These are phyloP conservation scores for Boletellus ananas DNA, from an alignment of 768 basidiomycete species.

Conservation along the genomic window DNA sequence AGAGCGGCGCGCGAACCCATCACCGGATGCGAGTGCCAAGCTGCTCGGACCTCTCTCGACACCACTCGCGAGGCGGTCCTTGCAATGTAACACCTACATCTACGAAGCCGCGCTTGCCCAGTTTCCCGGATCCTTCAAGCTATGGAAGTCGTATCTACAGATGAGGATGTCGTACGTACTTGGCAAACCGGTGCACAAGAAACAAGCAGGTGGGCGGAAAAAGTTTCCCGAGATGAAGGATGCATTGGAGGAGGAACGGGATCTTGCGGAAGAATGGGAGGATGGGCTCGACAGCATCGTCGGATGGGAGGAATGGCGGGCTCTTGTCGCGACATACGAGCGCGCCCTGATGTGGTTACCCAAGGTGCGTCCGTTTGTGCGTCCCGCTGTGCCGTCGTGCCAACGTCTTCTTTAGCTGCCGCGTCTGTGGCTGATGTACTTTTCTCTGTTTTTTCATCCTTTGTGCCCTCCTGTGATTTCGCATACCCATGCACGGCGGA, in stretches of 20 bases:
- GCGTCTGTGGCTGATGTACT: conserved; percentile 90
- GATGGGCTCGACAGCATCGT: conserved; percentile 80
- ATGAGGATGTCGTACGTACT: conserved; percentile 84
- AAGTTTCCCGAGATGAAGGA: conserved; percentile 91
- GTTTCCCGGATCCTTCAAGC: conserved; percentile 88
- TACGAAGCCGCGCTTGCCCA: conserved; percentile 88
- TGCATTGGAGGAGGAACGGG: conserved; percentile 79
- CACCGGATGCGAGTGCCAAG: conserved; percentile 46
- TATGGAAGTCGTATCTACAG: conserved; percentile 91
- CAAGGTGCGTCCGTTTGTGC: conserved; percentile 48
- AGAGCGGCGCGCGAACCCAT: conserved; percentile 43
- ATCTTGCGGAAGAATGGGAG: conserved; percentile 81
- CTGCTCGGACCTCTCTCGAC: conserved; percentile 81
- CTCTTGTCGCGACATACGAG: conserved; percentile 84
- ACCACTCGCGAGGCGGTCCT: conserved; percentile 62
- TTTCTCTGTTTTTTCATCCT: conserved; percentile 86
- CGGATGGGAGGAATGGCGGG: conserved; percentile 97
- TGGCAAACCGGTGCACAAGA: conserved; percentile 66
- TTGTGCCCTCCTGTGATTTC: conserved; percentile 80
- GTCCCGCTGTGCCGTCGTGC: neutral
- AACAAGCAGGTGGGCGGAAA: conserved; percentile 83
- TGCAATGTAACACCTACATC: conserved; percentile 86
- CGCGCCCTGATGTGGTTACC: conserved; percentile 94
- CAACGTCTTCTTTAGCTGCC: conserved; percentile 60
- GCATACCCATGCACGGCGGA: conserved; percentile 87